Evolutionary conservation across 371 early-diverging fungal genomes (phyloP), one percentile per base, ranked within the genome.

Genomic region (Lichtheimia hyalospora): DNA sequence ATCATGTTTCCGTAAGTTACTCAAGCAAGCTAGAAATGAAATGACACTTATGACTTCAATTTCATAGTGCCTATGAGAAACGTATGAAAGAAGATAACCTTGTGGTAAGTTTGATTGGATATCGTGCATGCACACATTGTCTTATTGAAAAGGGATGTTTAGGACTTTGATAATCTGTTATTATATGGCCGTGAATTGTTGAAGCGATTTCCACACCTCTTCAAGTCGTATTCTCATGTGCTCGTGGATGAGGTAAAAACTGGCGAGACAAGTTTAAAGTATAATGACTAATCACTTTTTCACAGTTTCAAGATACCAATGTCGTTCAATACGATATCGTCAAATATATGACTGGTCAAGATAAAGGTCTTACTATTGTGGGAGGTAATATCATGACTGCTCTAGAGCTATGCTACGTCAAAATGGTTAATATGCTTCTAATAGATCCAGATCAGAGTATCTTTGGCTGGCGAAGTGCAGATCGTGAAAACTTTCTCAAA

Each of bases 261-360:
- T 25, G 12, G 0, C 15, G 5, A 14, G 5, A 21, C 25, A 14
- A 15, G 23, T 25, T 12, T 34, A 34, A 6, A 0, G 10, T 34
- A 18, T 20, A 5, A 41, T 13, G 18, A 23, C 4, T 40, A 10
- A 39, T 24, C 15, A 25, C 21, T 46, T 46, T 46, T 24, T 44
- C 34, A 23, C 51, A 88, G 81, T 88, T 85, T 52, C 88, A 88
- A 78, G 88, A 88, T 48, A 79, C 86, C 24, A 88, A 85, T 53
- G 28, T 65, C 43, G 68, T 83, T 49, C 88, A 88, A 67, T 85
- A 82, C 57, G 67, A 74, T 15, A 64, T 88, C 23, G 72, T 87
- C 21, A 69, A 69, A 20, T 41, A 68, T 3, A 53, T 64, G 60
- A 62, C 69, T 16, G 75, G 71, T 10, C 64, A 61, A 10, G 54